A percentile compares a stretch with the other conserved stretches of the same genome.
Evolutionary conservation across 495 filamentous ascomycete genomes (phyloP).

Genomic region (Penicillium mononematosum): DNA sequence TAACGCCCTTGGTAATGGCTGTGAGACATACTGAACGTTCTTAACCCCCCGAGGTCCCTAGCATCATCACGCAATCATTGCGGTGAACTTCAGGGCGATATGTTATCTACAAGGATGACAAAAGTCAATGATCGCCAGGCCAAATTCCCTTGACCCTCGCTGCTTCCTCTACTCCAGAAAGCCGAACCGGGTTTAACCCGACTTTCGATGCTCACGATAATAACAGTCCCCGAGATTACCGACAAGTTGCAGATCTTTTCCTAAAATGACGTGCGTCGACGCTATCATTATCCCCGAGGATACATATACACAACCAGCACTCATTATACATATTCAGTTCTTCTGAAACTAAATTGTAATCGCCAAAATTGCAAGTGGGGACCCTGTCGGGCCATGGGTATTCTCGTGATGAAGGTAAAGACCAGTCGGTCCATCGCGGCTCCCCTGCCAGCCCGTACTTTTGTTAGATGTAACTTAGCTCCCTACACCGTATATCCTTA

Average conservation of each 20-base stretch:
- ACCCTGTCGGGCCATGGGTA: too few species aligned
- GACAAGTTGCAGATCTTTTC: background rate
- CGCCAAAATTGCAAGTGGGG: too few species aligned
- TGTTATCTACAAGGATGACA: background rate
- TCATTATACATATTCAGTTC: background rate
- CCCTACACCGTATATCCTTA: too few species aligned
- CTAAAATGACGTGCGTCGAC: background rate
- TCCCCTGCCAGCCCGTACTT: too few species aligned
- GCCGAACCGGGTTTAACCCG: too few species aligned
- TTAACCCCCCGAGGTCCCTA: background rate
- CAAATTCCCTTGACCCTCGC: background rate
- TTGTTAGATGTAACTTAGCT: too few species aligned
- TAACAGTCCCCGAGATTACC: background rate
- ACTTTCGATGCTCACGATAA: background rate
- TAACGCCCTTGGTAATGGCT: background rate
- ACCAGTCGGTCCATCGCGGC: too few species aligned
- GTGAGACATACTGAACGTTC: background rate
- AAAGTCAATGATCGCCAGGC: background rate
- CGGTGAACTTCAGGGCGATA: background rate
- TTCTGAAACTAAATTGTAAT: too few species aligned
- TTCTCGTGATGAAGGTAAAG: too few species aligned
- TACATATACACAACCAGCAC: background rate
- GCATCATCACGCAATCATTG: constrained; percentile 3
- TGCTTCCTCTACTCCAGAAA: background rate
- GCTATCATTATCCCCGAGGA: background rate